phyloP scores from a whole-genome alignment of 306 rosid species.

The Quercus variabilis region DNA sequence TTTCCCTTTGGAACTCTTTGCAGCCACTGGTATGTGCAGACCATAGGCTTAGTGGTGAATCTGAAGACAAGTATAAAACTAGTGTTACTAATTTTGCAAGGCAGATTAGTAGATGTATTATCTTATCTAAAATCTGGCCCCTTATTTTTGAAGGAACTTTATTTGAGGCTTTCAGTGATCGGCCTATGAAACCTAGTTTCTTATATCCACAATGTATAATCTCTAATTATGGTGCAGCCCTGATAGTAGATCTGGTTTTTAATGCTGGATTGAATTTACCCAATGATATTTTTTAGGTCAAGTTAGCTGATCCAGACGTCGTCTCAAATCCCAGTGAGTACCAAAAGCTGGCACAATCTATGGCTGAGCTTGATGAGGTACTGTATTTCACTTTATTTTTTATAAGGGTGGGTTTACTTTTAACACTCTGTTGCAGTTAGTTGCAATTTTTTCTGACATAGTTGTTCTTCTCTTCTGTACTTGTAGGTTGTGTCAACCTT shows the following conservation, averaged over 20 bases:
- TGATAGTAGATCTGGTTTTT: background rate
- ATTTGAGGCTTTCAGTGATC: background rate
- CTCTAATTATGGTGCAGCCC: background rate
- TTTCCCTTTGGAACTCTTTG: background rate
- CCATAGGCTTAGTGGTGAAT: background rate
- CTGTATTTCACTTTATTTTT: constrained; percentile 1
- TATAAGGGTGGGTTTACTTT: background rate
- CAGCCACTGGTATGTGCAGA: background rate
- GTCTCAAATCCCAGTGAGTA: constrained; percentile 82
- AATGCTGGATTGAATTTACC: background rate
- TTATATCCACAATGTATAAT: background rate
- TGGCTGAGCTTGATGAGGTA: constrained; percentile 87
- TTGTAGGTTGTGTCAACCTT: constrained; percentile 73
- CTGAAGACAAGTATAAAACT: background rate
- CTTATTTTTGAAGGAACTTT: background rate
- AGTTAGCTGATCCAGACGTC: constrained; percentile 89
- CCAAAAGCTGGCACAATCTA: constrained; percentile 93
- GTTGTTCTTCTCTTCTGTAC: constrained; percentile 2
- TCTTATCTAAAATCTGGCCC: background rate
- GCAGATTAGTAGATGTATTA: background rate
- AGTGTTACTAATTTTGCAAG: background rate
- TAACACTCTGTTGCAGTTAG: background rate
- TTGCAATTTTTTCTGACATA: background rate
- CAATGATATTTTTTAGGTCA: constrained; percentile 50
- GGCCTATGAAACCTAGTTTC: background rate